Percentiles rank a stretch among this genome's conserved stretches.
phyloP scores from a whole-genome alignment of 352 stramenopile genomes.

The Thraustotheca clavata region DNA sequence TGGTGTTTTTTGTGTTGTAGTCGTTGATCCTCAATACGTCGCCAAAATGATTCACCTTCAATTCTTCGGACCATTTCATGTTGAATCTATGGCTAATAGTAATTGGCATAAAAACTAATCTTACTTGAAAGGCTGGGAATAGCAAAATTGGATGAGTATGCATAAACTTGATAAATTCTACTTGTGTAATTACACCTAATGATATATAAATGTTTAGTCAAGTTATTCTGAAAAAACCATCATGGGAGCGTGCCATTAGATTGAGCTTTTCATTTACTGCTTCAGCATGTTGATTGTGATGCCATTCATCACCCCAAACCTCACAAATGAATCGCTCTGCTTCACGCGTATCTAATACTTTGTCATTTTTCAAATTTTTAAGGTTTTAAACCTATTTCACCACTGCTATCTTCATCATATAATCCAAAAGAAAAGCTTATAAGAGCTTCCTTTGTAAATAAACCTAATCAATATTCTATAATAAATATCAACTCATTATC shows the following conservation, averaged over 20 bases:
- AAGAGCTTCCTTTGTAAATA: conserved; percentile 50
- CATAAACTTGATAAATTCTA: conserved; percentile 48
- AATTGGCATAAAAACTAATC: neutral
- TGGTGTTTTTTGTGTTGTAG: conserved; percentile 10
- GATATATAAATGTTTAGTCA: neutral
- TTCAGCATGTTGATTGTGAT: conserved; percentile 37
- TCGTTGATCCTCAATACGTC: conserved; percentile 36
- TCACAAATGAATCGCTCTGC: conserved; percentile 40
- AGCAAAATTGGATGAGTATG: conserved; percentile 52
- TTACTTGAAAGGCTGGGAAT: conserved; percentile 43
- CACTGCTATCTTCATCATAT: conserved; percentile 59
- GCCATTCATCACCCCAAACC: conserved; percentile 51
- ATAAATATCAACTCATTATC: neutral
- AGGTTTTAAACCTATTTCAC: conserved; percentile 37
- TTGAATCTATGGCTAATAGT: conserved; percentile 30
- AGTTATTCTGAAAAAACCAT: conserved; percentile 32
- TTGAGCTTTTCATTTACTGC: conserved; percentile 53
- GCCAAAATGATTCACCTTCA: conserved; percentile 51
- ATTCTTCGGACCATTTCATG: conserved; percentile 53
- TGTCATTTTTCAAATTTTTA: neutral
- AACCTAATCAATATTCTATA: conserved; percentile 25
- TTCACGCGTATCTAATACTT: conserved; percentile 30
- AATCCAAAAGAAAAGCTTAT: conserved; percentile 65
- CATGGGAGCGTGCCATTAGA: neutral
- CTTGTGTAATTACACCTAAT: conserved; percentile 30